Evolutionary conservation across 139 green algal species (phyloP), one percentile per base, ranked within the genome.

Genomic region (Pleodorina starrii): DNA sequence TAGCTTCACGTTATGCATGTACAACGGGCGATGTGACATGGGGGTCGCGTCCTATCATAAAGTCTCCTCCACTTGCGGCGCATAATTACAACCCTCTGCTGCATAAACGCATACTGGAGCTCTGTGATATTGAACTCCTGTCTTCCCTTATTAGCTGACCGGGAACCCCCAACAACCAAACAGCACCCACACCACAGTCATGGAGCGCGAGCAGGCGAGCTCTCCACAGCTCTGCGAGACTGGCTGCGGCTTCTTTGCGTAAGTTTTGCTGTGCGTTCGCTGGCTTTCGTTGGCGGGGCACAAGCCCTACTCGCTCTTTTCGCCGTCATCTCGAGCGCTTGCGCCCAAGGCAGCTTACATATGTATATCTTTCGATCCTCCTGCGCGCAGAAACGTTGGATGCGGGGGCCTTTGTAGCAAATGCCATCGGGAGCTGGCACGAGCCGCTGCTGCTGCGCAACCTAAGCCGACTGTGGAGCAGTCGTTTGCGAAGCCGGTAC

Each of bases 201-300:
- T 83, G 32, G 57, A 90, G 57, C 42, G 38, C n/a, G 57, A 66
- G 43, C 51, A 63, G 59, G 81, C 81, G 23, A 50, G 40, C 35
- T 87, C 60, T 78, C 74, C 74, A 2, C 74, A 82, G 74, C 90
- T 96, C 21, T 97, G 95, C 78, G 66, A 78, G 38, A 94, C 90
- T 23, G 92, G 92, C 48, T 97, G 95, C 85, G 95, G 95, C 17
- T 97, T 97, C 91, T 97, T 96, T 78, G 86, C 93, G 95, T 97
- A 80, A 94, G 94, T 94, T 59, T 38, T 16, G 27, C 35, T 32
- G 17, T 80, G 17, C 7, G 9, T 12, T 27, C 29, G 3, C 54
- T 57, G 5, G 38, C 27, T 80, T 48, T 48, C 7, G 54, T 9
- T 66, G 25, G 54, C 54, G 54, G n/a, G 57, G 19, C 12, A 29